Conservation (phyloP, 2,329 filamentous ascomycete genomes). For the Bipolaris cookei region DNA sequence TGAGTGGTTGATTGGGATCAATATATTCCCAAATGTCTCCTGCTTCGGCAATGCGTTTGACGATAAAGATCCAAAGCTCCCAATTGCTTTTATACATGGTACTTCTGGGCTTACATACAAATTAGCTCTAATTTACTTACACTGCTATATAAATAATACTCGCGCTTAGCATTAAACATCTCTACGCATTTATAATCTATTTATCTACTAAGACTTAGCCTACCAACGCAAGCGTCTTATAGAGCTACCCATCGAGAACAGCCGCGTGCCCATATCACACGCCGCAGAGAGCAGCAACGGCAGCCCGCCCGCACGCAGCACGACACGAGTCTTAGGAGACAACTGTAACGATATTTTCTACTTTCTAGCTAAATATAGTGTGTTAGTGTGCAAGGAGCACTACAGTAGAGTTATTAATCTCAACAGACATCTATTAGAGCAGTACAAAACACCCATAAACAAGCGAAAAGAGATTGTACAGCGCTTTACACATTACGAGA, state of each 20-base stretch:
- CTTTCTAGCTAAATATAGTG: background rate
- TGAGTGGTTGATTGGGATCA: no score
- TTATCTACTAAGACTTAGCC: background rate
- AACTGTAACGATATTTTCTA: background rate
- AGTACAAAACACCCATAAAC: background rate
- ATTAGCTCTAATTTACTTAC: background rate
- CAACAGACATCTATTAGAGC: background rate
- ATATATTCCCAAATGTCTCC: no score
- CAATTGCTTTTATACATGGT: no score
- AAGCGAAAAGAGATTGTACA: background rate
- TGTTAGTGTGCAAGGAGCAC: background rate
- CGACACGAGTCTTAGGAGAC: background rate
- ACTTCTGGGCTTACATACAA: no score
- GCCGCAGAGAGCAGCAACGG: constrained; percentile 3
- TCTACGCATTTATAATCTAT: background rate
- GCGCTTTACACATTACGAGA: background rate
- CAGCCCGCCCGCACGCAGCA: constrained; percentile 3
- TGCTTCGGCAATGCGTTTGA: no score
- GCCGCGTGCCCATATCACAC: background rate
- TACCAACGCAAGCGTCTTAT: constrained; percentile 2
- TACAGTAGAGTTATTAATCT: background rate
- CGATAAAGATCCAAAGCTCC: no score
- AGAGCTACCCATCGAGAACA: constrained; percentile 3
- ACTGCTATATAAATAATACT: background rate
- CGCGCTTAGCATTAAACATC: background rate